Base-by-base conservation (phyloP, 176 grass and related monocot species). In the Echinochloa phyllopogon region DNA sequence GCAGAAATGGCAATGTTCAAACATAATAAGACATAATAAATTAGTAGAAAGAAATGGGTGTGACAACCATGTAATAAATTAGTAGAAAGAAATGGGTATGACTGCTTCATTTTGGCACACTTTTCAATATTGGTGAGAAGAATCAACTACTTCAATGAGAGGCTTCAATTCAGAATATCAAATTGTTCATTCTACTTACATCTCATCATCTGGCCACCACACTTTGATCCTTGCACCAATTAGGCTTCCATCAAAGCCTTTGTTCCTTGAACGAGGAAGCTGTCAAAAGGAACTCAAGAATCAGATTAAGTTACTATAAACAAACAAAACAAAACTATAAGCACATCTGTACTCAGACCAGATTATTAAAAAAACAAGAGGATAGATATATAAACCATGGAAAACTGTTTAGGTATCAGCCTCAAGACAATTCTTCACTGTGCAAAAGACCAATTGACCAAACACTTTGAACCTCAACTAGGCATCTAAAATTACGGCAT, bases 161-260 rank as follows among this genome's bases (percentile, higher is more conserved):
- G 11, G 51, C 27, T 38, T 37, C 10, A 63, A 23, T 59, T 52
- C 63, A 72, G 52, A 67, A 79, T n/a, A 18, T 75, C 51, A 69
- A 47, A 80, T 73, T 82, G 41, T 60, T 55, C 14, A 57, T n/a
- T 40, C 36, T 50, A 87, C 97, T 94, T 94, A 99, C 97, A 44
- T 82, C 76, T 94, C 68, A 45, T 99, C 97, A 27, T 96, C 90
- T 4, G 97, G 97, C 97, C 97, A 99, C 97, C 97, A 99, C 62
- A 99, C 97, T 99, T 92, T 91, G 82, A 99, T 88, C 80, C 65
- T 96, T 10, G 86, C 4, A 81, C 91, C 94, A 75, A 99, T 64
- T 52, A 99, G 80, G 72, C 81, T 88, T 64, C 16, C 67, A 89
- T 99, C 94, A 70, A 86, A 82, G 51, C 88, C 85, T 83, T 88